Percentiles rank a stretch among this genome's conserved stretches.
Conservation (phyloP, 2,329 filamentous ascomycete species). For the Alternaria ventricosa region DNA sequence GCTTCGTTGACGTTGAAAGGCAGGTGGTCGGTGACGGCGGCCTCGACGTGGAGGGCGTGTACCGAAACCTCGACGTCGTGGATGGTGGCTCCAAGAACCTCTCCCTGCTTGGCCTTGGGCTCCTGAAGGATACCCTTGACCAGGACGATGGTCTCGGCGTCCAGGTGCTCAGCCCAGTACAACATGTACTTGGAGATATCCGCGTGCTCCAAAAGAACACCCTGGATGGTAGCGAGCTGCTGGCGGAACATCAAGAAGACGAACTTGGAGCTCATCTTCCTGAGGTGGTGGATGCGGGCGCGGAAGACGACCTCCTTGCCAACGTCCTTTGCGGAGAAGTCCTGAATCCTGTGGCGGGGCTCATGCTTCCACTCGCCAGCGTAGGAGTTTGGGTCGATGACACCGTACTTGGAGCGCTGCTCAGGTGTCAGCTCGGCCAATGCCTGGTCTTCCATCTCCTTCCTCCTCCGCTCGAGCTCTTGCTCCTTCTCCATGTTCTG, state of each 20-base stretch:
- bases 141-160: slow-evolving; percentile 78
- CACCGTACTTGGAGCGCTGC: slow-evolving; percentile 65
- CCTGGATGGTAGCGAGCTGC: slow-evolving; percentile 82
- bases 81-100: slow-evolving; percentile 76
- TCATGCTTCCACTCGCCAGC: slow-evolving; percentile 59
- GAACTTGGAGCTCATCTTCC: slow-evolving; percentile 80
- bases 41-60: slow-evolving; percentile 67
- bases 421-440: slow-evolving; percentile 63
- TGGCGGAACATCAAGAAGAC: slow-evolving; percentile 88
- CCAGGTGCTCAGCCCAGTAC: slow-evolving; percentile 84
- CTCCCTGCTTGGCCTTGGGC: slow-evolving; percentile 69
- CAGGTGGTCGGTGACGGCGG: slow-evolving; percentile 65
- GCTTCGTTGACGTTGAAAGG: slow-evolving; percentile 75
- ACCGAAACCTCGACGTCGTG: slow-evolving; percentile 79
- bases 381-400: slow-evolving; percentile 64
- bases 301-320: slow-evolving; percentile 71
- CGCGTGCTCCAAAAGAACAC: slow-evolving; percentile 72
- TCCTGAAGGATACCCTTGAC: slow-evolving; percentile 76
- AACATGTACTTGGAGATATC: slow-evolving; percentile 76
- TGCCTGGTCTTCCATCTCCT: slow-evolving; percentile 57
- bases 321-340: slow-evolving; percentile 59
- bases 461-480: slow-evolving; percentile 56
- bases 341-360: slow-evolving; percentile 57
- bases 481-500: slow-evolving; percentile 53
- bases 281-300: slow-evolving; percentile 77